phyloP scores from a whole-genome alignment of 352 stramenopile genomes.

The Phytophthora aleatoria region DNA sequence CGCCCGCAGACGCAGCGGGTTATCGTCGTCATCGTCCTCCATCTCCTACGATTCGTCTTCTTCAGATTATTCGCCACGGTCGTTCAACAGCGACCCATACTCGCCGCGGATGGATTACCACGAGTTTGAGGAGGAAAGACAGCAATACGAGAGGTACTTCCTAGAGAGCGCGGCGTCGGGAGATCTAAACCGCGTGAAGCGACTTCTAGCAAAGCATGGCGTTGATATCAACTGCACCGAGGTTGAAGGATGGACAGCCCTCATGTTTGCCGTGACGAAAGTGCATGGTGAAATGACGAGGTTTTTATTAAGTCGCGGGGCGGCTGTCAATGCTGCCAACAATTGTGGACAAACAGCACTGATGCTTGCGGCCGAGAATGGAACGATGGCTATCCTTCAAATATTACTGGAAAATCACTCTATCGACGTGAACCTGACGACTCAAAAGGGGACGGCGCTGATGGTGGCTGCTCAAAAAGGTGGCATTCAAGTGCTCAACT shows the following conservation, averaged over 20 bases:
- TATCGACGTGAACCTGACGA: neutral
- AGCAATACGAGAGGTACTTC: neutral
- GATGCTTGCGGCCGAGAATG: neutral
- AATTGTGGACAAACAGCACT: neutral
- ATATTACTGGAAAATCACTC: neutral
- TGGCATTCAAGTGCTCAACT: neutral
- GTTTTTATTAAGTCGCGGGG: neutral
- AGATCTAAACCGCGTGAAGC: neutral
- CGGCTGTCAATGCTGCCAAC: neutral
- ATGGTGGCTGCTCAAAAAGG: neutral
- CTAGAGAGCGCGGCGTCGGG: neutral
- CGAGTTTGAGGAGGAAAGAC: neutral
- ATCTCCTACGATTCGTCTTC: neutral
- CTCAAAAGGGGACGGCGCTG: neutral
- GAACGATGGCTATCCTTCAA: neutral
- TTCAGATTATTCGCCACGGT: neutral
- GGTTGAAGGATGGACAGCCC: no score
- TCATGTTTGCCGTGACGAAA: no score
- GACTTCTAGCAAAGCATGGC: neutral
- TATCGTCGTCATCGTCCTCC: neutral
- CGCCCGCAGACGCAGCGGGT: neutral
- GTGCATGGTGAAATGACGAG: neutral
- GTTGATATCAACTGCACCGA: no score
- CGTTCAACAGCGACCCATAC: neutral
- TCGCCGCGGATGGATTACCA: neutral